Base-by-base conservation (phyloP, 2,329 filamentous ascomycete species). In the Lachnellula arida region DNA sequence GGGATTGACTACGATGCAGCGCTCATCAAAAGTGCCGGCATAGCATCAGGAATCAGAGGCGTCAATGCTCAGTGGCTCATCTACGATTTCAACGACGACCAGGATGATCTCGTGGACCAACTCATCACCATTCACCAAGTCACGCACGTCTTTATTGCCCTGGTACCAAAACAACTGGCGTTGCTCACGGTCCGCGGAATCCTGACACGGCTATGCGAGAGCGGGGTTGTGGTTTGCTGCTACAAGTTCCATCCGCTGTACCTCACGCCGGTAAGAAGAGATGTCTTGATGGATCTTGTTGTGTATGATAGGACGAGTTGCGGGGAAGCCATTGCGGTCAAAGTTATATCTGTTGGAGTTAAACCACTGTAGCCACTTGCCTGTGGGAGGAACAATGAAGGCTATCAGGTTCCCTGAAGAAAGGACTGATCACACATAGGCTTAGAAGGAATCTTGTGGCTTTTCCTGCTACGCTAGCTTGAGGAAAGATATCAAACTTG, bases 31-130 rank as follows among this genome's bases (percentile, higher is more conserved):
- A 60, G 43, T 12, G 63, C 63, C 11, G 51, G 51, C n/a, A 22
- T 56, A 11, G 60, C 58, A 34, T 56, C 61, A 4, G 23, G 50
- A 7, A 25, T 32, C 4, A 42, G 39, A 35, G 53, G 55, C 6
- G 49, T 54, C 14, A 50, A 47, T 7, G 50, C 56, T 14, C 19
- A 54, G 14, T 65, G 63, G 63, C 54, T 63, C 2, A 37, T 60
- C 15, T 65, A 65, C 51, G 52, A 65, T 37, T 65, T 65, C 49
- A 65, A 65, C 44, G 46, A 53, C n/a, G 63, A 65, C 46, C 28
- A 53, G 14, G 49, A 63, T 39, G 60, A 65, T 51, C 51, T 65
- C 17, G 53, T 60, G 8, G 50, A 42, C 44, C 60, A 58, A 22
- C 48, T 63, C 22, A 42, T 58, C 11, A 42, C 46, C 19, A 40